Base-by-base conservation (phyloP, 352 stramenopile species). In the Phytophthora melonis region DNA sequence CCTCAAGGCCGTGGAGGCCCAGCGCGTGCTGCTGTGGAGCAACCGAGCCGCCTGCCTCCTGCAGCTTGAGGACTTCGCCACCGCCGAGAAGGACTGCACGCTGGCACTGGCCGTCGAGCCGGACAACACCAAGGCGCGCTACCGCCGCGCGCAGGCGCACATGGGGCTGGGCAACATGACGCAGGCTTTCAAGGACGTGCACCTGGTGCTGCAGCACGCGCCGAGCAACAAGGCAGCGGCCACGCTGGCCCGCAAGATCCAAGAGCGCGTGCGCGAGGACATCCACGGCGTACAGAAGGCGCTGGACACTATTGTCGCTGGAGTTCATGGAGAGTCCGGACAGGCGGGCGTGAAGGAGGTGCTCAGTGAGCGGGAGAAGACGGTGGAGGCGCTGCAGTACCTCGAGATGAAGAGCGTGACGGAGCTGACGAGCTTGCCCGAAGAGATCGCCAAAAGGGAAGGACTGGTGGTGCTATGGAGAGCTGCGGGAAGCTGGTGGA, bases 231-330 rank as follows among this genome's bases (percentile, higher is more conserved):
- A 96, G 63, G 78, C 87, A 5, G 89, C 88, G 2, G 74, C 87
- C 34, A 77, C 82, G 30, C 71, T 96, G 58, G 86, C 87, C 60
- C 78, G 87, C 30, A 88, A 87, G 77, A 93, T 96, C 75, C 88
- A 93, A 50, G 88, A 95, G 45, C 65, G 75, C 1, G 85, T 93
- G 18, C 76, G 86, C n/a, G 79, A 92, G 16, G 89, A 96, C 56
- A 76, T 90, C 1, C 81, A 93, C 61, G 89, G 89, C 8, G 78
- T 94, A n/a, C 86, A 91, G 27, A 96, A 96, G 68, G 87, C 87
- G 19, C 71, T 96, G 21, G 84, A 95, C 36, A 72, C 71, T 21
- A 78, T 96, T 58, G 32, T 75, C 23, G 72, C 53, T 21, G 75
- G 80, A 9, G 57, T 82, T 0, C 18, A 78, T 21, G 72, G 68